These are phyloP conservation scores for Penicillium sp. DNA, from an alignment of 2,329 filamentous ascomycete genomes.

Conservation along the genomic window DNA sequence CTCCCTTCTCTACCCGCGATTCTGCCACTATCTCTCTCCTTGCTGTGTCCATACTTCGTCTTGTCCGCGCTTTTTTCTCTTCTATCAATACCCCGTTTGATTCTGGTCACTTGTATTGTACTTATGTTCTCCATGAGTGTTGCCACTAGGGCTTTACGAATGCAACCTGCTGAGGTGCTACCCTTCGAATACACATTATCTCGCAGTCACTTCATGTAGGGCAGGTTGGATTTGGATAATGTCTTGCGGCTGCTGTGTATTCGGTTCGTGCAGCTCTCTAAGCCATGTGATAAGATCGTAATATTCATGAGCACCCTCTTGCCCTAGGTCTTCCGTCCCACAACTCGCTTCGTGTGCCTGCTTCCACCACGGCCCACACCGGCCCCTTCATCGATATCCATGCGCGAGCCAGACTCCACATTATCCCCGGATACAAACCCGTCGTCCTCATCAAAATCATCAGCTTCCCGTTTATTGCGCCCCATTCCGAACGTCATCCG, in stretches of 20 bases:
- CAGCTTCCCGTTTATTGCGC: conserved; percentile 46
- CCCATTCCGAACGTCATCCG: conserved; percentile 20
- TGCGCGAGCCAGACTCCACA: conserved; percentile 33
- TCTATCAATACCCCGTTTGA: conserved; percentile 39
- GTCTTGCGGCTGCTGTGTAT: neutral
- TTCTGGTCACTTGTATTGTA: conserved; percentile 28
- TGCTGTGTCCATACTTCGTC: conserved; percentile 28
- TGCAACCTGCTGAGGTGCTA: conserved; percentile 14
- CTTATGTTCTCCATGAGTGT: conserved; percentile 34
- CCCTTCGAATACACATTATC: neutral
- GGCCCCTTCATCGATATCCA: conserved; percentile 45
- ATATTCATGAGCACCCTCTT: conserved; percentile 1
- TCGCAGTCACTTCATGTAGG: neutral
- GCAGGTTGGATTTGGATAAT: neutral
- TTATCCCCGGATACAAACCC: conserved; percentile 37
- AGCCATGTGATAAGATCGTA: conserved; percentile 1
- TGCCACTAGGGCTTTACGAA: conserved; percentile 26
- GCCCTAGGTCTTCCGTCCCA: conserved; percentile 39
- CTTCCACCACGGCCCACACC: conserved; percentile 28
- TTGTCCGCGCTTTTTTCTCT: conserved; percentile 16
- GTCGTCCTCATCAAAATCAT: conserved; percentile 44
- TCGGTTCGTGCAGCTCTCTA: neutral
- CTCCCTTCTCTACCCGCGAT: conserved; percentile 11
- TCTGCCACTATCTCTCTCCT: conserved; percentile 15
- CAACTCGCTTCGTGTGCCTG: conserved; percentile 40